Conservation (phyloP, 805 yeast species). For the Kodamaea fukazawae region DNA sequence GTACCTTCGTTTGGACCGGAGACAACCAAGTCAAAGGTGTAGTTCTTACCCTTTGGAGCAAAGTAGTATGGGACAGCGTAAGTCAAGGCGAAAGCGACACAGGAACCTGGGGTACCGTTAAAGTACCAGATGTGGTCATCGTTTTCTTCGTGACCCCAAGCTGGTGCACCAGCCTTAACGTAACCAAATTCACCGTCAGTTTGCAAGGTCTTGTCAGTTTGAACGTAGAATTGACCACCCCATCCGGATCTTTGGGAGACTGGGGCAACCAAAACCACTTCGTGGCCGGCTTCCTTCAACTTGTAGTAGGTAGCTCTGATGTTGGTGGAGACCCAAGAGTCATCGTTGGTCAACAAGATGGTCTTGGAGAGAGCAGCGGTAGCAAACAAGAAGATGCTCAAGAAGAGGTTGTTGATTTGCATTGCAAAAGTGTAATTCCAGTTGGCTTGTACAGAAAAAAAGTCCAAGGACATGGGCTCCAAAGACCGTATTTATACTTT, state of each 20-base stretch:
- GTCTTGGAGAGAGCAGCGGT: slow-evolving; percentile 17
- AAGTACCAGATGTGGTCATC: slow-evolving; percentile 45
- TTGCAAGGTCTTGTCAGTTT: slow-evolving; percentile 36
- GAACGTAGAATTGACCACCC: slow-evolving; percentile 52
- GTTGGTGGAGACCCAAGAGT: slow-evolving; percentile 20
- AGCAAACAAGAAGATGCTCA: slow-evolving; percentile 10
- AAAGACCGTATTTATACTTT: neutral
- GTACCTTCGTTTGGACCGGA: slow-evolving; percentile 55
- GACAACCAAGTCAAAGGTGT: slow-evolving; percentile 46
- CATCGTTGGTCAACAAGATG: slow-evolving; percentile 22
- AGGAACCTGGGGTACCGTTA: slow-evolving; percentile 55
- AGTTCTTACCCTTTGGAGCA: slow-evolving; percentile 24
- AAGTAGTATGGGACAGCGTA: slow-evolving; percentile 46
- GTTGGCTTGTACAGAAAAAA: neutral
- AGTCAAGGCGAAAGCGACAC: slow-evolving; percentile 47
- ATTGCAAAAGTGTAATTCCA: slow-evolving; percentile 5
- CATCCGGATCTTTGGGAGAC: slow-evolving; percentile 50
- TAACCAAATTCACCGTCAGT: slow-evolving; percentile 48
- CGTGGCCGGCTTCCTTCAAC: slow-evolving; percentile 44
- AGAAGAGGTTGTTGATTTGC: slow-evolving; percentile 12
- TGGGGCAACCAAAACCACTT: slow-evolving; percentile 51
- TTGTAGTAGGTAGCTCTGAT: slow-evolving; percentile 24
- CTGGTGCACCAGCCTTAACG: slow-evolving; percentile 47
- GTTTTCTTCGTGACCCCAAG: slow-evolving; percentile 51
- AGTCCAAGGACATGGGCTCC: neutral